Base-by-base conservation (phyloP, 1,139 yeast species). In the Eremothecium cymbalariae region DNA sequence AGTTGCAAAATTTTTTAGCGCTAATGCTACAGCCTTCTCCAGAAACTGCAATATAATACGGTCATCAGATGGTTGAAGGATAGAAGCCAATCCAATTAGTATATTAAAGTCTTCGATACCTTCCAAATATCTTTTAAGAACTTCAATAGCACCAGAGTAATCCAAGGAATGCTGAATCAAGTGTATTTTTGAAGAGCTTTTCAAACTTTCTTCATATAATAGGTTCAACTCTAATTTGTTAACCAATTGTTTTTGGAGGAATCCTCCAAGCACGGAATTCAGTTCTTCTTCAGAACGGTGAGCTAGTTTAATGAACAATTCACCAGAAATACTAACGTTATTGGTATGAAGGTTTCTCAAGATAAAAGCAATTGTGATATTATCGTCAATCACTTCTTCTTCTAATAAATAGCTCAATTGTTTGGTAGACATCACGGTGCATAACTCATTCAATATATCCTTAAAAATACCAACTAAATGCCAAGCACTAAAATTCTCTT, bases 21-120 rank as follows among this genome's bases (percentile, higher is more conserved):
- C 46, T 17, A 33, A 32, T 0, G 18, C 2, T 15, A 48, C 41
- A 2, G 51, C 46, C 4, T 9, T 19, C 4, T 22, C 15, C 6
- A 45, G 33, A 2, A 43, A 14, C 1, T 25, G 11, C 1, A 20
- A 5, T 1, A 44, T 14, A 1, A 24, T 7, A 4, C 35, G 45
- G 6, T 28, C 15, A 8, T 32, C 25, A 4, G 22, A 29, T 2
- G 25, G 13, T 2, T 28, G 11, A 2, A 42, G 20, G 1, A 48
- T 37, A 1, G 53, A 40, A 1, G 46, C 50, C 15, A 49, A 33
- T 12, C 30, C 45, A 2, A 52, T 41, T 6, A 40, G 34, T 3
- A 44, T 25, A 3, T 28, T 22, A 0, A 28, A 19, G 21, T 46
- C 44, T 1, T 31, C 26, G 6, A 40, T 33, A 4, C 16, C 13